A percentile compares a stretch with the other conserved stretches of the same genome.
These are phyloP conservation scores for Oryza rufipogon DNA, from an alignment of 176 grass and related monocot genomes.

Conservation along the genomic window DNA sequence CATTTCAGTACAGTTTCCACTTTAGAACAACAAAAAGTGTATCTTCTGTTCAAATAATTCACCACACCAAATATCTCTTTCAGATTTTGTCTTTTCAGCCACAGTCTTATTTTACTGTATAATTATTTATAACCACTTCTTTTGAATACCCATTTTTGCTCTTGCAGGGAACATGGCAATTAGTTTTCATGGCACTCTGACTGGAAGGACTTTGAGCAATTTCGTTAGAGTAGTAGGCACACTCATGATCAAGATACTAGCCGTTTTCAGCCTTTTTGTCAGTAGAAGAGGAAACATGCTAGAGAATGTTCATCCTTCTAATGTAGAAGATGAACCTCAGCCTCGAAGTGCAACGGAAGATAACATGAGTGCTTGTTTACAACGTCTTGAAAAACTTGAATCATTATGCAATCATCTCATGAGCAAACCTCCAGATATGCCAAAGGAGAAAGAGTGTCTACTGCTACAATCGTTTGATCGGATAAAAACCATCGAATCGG, in stretches of 20 bases:
- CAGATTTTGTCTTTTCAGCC: background rate
- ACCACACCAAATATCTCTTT: background rate
- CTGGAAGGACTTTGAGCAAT: constrained; percentile 45
- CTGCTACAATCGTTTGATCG: constrained; percentile 67
- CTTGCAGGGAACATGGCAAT: constrained; percentile 39
- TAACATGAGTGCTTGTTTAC: constrained; percentile 49
- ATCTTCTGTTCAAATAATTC: background rate
- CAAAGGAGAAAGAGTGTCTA: constrained; percentile 64
- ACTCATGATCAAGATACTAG: constrained; percentile 56
- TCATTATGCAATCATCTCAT: constrained; percentile 57
- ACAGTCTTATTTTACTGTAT: background rate
- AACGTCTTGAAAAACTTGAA: constrained; percentile 71
- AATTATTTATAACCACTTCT: background rate
- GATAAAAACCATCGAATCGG: constrained; percentile 75
- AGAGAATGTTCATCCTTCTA: constrained; percentile 38
- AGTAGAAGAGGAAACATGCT: constrained; percentile 35
- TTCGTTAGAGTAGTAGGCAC: constrained; percentile 47
- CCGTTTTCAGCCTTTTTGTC: constrained; percentile 42
- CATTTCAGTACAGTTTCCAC: background rate
- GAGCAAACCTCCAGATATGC: constrained; percentile 70
- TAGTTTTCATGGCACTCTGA: constrained; percentile 37
- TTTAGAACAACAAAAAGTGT: background rate
- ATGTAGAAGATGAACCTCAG: constrained; percentile 12
- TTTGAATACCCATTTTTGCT: background rate
- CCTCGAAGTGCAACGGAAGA: constrained; percentile 36